Percentiles rank a stretch among this genome's conserved stretches.
Conservation (phyloP, 768 basidiomycete species). For the Kwoniella bestiolae region DNA sequence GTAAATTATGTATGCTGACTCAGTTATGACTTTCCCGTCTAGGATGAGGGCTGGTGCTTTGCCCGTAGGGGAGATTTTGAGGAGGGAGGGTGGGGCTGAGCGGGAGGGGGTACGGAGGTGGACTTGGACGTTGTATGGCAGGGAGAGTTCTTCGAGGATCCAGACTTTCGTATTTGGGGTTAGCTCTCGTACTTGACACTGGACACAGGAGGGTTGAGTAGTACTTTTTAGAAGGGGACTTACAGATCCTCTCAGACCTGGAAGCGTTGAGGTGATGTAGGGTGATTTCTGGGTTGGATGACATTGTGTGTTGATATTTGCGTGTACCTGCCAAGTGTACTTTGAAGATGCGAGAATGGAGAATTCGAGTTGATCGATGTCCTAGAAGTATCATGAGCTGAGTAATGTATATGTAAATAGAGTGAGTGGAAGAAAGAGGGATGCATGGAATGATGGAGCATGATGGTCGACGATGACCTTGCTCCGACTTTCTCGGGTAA, state of each 20-base stretch:
- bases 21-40: conserved; percentile 34
- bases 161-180: conserved; percentile 37
- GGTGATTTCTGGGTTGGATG: conserved; percentile 39
- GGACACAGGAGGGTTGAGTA: background rate
- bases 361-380: background rate
- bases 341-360: background rate
- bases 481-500: background rate
- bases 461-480: background rate
- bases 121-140: conserved; percentile 52
- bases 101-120: conserved; percentile 35
- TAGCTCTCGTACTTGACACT: background rate
- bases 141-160: conserved; percentile 49
- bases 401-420: background rate
- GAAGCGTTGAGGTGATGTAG: conserved; percentile 53
- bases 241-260: conserved; percentile 52
- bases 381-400: background rate
- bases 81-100: conserved; percentile 43
- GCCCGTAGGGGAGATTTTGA: conserved; percentile 45
- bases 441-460: too few relatives aligned
- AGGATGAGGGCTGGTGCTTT: conserved; percentile 43
- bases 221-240: conserved; percentile 21
- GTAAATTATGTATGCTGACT: conserved; percentile 47
- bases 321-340: background rate
- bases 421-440: background rate
- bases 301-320: conserved; percentile 15